Evolutionary conservation across 331 rosid species (phyloP), one percentile per base, ranked within the genome.

Genomic region (Dryas integrifolia): DNA sequence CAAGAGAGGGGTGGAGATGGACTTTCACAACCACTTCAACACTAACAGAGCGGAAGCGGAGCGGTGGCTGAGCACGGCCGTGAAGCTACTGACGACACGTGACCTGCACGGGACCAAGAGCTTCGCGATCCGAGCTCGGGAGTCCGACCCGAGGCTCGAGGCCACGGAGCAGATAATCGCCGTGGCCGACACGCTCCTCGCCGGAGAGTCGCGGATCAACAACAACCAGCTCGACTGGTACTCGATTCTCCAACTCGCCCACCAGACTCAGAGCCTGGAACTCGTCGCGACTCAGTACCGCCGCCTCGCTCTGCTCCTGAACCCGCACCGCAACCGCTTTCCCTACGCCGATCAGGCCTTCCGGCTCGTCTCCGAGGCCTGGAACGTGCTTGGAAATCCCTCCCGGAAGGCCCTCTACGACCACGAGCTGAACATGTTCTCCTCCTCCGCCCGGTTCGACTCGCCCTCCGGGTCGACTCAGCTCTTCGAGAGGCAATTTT

Each of bases 101-200:
- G 98, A 94, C 69, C 48, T 91, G 24, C 90, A 82, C 55, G 97
- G 97, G 46, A 89, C 97, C 0, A 78, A 90, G 72, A 84, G 86
- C 46, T 94, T 94, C 13, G 98, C 97, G 16, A 82, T 94, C 82
- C 91, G 98, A 0, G 97, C 94, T 5, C 86, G 92, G 2, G 98
- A 91, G 47, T 86, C 96, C 38, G 90, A 91, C 85, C 97, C 96
- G 5, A 73, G 82, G 47, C 75, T 88, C 7, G 97, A 92, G 5
- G 86, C 88, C 1, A 81, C 97, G 0, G 89, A 91, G 55, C 88
- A 82, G 0, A 84, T 94, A 1, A 70, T 94, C 7, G 82, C 96
- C 3, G 89, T 94, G 2, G 96, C 93, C 40, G 98, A 94, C 49
- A 89, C 96, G 7, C 87, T 94, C 5, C 53, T 89, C 3, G 91